Conservation (phyloP, 192 early-diverging fungal species). For the Umbelopsis vinacea region DNA sequence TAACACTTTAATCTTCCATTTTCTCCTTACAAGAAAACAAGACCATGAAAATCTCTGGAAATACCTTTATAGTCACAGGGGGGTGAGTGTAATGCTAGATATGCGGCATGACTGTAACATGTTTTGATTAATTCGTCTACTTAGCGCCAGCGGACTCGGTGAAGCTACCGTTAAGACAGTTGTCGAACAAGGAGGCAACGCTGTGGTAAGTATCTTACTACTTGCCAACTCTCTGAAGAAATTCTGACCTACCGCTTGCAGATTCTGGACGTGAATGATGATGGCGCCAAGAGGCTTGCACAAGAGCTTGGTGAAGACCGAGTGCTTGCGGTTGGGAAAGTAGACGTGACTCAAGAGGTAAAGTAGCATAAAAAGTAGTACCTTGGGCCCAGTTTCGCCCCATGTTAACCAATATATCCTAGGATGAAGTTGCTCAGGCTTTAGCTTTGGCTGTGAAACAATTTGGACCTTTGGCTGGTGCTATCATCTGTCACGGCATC, state of each 20-base stretch:
- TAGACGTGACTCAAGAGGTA: slow-evolving; percentile 35
- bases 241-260: neutral
- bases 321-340: slow-evolving; percentile 18
- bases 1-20: neutral
- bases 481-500: slow-evolving; percentile 33
- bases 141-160: slow-evolving; percentile 38
- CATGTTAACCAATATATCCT: neutral
- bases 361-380: neutral
- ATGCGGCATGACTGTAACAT: neutral
- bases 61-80: slow-evolving; percentile 28
- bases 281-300: neutral
- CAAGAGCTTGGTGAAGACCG: slow-evolving; percentile 13
- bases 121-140: neutral
- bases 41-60: slow-evolving; percentile 16
- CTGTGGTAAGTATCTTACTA: slow-evolving; percentile 15
- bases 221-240: neutral
- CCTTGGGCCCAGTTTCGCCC: neutral
- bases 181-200: slow-evolving; percentile 22
- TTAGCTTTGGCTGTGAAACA: neutral
- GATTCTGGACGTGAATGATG: slow-evolving; percentile 33
- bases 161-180: slow-evolving; percentile 13
- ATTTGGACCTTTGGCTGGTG: slow-evolving; percentile 23
- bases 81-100: slow-evolving; percentile 9
- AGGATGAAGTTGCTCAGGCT: slow-evolving; percentile 28
- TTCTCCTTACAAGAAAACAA: neutral